These are phyloP conservation scores for Candida sakaeoensis DNA, from an alignment of 805 yeast genomes.

Conservation along the genomic window DNA sequence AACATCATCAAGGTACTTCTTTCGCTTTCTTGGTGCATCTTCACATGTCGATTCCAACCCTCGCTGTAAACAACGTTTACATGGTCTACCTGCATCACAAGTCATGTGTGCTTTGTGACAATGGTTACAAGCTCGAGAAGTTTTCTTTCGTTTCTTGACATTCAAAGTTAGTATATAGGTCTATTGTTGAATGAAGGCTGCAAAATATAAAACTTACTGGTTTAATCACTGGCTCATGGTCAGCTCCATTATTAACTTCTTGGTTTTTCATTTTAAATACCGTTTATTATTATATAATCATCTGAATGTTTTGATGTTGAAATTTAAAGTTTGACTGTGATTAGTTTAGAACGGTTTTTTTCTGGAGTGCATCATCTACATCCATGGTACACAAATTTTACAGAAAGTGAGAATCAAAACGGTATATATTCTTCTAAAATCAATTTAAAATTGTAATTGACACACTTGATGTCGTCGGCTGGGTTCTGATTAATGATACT, in stretches of 20 bases:
- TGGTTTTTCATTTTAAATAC: neutral
- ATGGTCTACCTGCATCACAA: constrained; percentile 82
- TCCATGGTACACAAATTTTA: constrained; percentile 2
- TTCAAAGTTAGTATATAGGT: constrained; percentile 2
- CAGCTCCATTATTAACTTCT: neutral
- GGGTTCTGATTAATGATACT: constrained; percentile 14
- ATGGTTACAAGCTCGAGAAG: constrained; percentile 83
- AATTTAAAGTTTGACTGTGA: neutral
- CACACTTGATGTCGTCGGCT: neutral
- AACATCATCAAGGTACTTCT: constrained; percentile 72
- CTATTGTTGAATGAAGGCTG: neutral
- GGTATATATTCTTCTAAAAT: constrained; percentile 1
- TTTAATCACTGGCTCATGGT: neutral
- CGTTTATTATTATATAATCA: neutral
- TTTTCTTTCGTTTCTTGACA: constrained; percentile 51
- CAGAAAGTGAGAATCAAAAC: neutral
- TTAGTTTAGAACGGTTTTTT: neutral
- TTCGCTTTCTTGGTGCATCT: constrained; percentile 85
- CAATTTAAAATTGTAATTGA: constrained; percentile 9
- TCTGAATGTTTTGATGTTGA: neutral
- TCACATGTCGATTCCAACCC: constrained; percentile 69
- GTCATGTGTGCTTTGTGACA: constrained; percentile 91
- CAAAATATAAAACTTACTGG: constrained; percentile 1
- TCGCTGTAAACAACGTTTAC: constrained; percentile 69
- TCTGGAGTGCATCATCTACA: constrained; percentile 3